These are phyloP conservation scores for Ogataea chonburiensis DNA, from an alignment of 805 yeast genomes.

Conservation along the genomic window DNA sequence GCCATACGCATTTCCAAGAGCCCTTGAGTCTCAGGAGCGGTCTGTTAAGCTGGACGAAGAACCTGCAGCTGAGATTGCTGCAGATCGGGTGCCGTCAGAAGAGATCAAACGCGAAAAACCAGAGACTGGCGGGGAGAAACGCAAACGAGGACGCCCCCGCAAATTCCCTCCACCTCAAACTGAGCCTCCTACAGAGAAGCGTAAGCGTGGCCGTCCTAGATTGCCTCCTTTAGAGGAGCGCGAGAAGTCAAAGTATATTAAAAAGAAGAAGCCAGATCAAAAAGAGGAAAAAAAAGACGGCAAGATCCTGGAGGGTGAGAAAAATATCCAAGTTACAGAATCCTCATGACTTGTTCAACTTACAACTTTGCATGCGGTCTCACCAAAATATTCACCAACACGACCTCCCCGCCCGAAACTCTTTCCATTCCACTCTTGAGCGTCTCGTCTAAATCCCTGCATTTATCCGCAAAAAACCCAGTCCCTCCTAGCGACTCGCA, in stretches of 20 bases:
- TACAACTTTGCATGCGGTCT: conserved; percentile 12
- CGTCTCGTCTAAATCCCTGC: conserved; percentile 37
- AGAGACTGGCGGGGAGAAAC: conserved; percentile 14
- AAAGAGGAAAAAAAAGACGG: conserved; percentile 5
- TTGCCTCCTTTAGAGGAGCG: conserved; percentile 29
- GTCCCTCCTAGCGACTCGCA: conserved; percentile 55
- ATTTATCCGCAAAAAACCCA: conserved; percentile 48
- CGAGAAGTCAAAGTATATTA: conserved; percentile 26
- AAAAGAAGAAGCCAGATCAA: conserved; percentile 18
- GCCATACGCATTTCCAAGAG: conserved; percentile 7
- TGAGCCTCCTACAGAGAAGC: conserved; percentile 15
- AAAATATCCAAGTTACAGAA: not conserved
- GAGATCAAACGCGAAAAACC: conserved; percentile 10
- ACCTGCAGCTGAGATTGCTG: not conserved
- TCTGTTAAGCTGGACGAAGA: not conserved
- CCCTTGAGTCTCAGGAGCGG: not conserved
- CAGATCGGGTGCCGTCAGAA: not conserved
- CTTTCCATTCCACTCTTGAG: conserved; percentile 38
- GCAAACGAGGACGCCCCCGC: conserved; percentile 29
- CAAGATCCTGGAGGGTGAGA: not conserved
- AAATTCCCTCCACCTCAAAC: conserved; percentile 15
- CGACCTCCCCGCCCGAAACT: conserved; percentile 35
- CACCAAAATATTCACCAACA: conserved; percentile 43
- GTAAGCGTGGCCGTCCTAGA: conserved; percentile 32
- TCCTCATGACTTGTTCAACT: not conserved